Conservation (phyloP, 148 eudicot genomes). For the Polygonum aviculare region DNA sequence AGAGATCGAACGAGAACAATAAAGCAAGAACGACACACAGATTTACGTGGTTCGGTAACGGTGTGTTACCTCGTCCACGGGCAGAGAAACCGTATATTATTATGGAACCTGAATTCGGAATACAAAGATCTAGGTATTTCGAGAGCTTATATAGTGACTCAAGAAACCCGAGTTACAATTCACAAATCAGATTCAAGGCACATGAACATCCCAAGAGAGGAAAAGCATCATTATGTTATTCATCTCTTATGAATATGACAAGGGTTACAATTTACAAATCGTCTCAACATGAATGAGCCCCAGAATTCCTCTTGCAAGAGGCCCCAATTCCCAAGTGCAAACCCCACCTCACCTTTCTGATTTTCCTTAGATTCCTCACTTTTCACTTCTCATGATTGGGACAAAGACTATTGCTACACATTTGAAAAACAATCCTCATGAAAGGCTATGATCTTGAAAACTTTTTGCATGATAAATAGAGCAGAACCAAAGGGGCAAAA, state of each 20-base stretch:
- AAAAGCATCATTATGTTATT: not conserved
- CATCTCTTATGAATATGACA: not conserved
- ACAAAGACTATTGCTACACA: not conserved
- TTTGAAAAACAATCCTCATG: not conserved
- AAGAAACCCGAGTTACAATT: too few species aligned
- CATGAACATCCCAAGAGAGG: not conserved
- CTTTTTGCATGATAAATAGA: not conserved
- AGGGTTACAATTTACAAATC: not conserved
- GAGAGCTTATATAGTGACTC: too few species aligned
- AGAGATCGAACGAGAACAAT: too few species aligned
- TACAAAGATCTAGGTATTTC: too few species aligned
- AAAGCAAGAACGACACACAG: too few species aligned
- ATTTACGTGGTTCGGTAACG: too few species aligned
- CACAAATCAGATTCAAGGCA: too few species aligned
- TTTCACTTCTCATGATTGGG: constrained; percentile 8
- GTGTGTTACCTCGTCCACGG: too few species aligned
- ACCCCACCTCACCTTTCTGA: constrained; percentile 1
- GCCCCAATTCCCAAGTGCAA: not conserved
- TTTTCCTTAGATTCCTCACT: not conserved
- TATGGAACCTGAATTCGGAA: too few species aligned
- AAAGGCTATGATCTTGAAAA: not conserved
- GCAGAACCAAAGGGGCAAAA: not conserved
- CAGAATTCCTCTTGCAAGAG: not conserved
- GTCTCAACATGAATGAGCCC: not conserved
- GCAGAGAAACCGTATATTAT: too few species aligned